Evolutionary conservation across 2,329 filamentous ascomycete genomes (phyloP).

Genomic region (Hypoxylon sp.): DNA sequence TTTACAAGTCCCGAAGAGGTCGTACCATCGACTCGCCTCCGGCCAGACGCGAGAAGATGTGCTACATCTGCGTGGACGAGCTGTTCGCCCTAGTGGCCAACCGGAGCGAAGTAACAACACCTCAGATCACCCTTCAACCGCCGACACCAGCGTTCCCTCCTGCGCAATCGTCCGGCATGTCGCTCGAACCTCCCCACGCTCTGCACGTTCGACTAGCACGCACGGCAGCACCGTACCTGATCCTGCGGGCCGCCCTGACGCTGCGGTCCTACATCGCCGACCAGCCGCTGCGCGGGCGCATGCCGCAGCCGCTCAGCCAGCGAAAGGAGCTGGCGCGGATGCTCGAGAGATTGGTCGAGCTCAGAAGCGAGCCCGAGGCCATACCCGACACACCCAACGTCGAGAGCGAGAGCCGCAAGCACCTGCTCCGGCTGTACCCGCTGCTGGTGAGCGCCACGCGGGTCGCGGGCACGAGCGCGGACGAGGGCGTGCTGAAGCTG

Average conservation of each 20-base stretch:
- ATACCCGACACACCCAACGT: conserved; percentile 65
- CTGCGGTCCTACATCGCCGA: conserved; percentile 89
- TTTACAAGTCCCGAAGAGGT: conserved; percentile 73
- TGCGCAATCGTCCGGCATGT: conserved; percentile 36
- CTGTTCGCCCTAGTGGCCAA: conserved; percentile 73
- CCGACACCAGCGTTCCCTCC: conserved; percentile 54
- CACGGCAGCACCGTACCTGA: conserved; percentile 80
- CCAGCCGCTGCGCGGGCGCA: conserved; percentile 85
- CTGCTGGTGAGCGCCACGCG: conserved; percentile 71
- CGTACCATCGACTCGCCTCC: conserved; percentile 74
- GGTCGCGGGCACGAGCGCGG: conserved; percentile 64
- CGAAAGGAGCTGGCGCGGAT: conserved; percentile 79
- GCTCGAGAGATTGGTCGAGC: conserved; percentile 68
- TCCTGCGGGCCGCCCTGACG: conserved; percentile 80
- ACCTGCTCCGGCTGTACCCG: conserved; percentile 82
- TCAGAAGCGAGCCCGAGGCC: conserved; percentile 74
- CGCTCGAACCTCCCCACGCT: conserved; percentile 43
- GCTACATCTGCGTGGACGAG: conserved; percentile 81
- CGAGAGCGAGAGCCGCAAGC: conserved; percentile 70
- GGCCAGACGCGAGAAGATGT: conserved; percentile 73
- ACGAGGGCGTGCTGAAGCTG: conserved; percentile 65
- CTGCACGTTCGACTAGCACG: conserved; percentile 70
- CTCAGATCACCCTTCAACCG: conserved; percentile 52
- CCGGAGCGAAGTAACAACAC: conserved; percentile 51
- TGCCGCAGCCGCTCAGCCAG: conserved; percentile 86